Percentiles rank a stretch among this genome's conserved stretches.
These are phyloP conservation scores for Cordyceps cateniannulata DNA, from an alignment of 2,329 filamentous ascomycete species.

Conservation along the genomic window DNA sequence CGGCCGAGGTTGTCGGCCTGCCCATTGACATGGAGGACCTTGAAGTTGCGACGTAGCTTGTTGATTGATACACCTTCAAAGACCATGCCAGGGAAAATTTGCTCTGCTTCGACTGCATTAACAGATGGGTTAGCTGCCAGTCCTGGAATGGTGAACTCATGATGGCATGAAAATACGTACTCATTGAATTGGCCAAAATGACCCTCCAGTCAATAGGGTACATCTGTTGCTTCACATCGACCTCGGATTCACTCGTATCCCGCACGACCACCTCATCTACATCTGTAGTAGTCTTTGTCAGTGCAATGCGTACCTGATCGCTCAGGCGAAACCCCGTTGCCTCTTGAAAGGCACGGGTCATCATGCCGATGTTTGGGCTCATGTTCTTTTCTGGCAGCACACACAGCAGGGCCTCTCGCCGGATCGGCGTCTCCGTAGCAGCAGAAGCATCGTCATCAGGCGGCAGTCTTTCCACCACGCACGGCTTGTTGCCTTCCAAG, in stretches of 20 bases:
- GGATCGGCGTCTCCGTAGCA: slow-evolving; percentile 12
- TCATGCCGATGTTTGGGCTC: slow-evolving; percentile 61
- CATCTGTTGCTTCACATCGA: slow-evolving; percentile 19
- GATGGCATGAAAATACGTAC: slow-evolving; percentile 18
- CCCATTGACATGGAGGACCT: slow-evolving; percentile 49
- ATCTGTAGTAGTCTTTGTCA: slow-evolving; percentile 48
- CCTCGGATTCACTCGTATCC: slow-evolving; percentile 44
- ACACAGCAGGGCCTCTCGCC: slow-evolving; percentile 44
- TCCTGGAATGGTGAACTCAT: too few species aligned
- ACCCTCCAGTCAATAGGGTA: slow-evolving; percentile 31
- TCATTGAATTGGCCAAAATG: slow-evolving; percentile 26
- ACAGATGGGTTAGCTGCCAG: background rate
- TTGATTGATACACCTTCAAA: slow-evolving; percentile 52
- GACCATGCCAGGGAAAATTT: slow-evolving; percentile 62
- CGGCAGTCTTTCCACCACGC: slow-evolving; percentile 31
- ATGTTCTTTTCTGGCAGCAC: slow-evolving; percentile 52
- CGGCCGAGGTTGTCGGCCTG: slow-evolving; percentile 37
- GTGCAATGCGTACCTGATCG: slow-evolving; percentile 55
- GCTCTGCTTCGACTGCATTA: slow-evolving; percentile 52
- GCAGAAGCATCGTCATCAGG: slow-evolving; percentile 13
- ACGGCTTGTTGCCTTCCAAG: slow-evolving; percentile 33
- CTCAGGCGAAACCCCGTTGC: slow-evolving; percentile 66
- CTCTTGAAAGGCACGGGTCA: slow-evolving; percentile 67
- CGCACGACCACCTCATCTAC: slow-evolving; percentile 54
- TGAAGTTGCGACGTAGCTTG: slow-evolving; percentile 40